Evolutionary conservation across 1,284 basidiomycete species (phyloP).

Genomic region (Hemileccinum hortonii): DNA sequence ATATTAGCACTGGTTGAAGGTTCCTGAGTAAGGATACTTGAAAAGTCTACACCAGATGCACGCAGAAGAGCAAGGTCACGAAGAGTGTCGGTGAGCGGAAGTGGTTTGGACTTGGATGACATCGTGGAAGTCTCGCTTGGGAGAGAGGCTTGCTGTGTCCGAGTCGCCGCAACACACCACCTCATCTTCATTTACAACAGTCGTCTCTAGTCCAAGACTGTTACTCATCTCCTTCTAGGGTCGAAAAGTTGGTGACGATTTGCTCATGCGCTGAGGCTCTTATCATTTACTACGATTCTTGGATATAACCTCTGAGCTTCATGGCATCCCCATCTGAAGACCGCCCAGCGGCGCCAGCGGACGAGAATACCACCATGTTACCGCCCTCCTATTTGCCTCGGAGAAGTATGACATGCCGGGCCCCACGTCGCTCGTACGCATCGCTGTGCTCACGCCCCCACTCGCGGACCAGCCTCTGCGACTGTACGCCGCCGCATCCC

Average conservation of each 20-base stretch:
- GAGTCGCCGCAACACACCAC: no score
- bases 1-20: constrained; percentile 9
- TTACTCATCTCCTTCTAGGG: no score
- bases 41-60: constrained; percentile 56
- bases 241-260: no score
- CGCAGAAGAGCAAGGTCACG: constrained; percentile 72
- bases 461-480: constrained; percentile 53
- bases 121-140: constrained; percentile 19
- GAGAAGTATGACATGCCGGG: constrained; percentile 71
- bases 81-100: constrained; percentile 59
- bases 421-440: constrained; percentile 54
- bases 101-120: constrained; percentile 46
- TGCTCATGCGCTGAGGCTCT: background rate
- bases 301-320: background rate
- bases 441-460: constrained; percentile 48
- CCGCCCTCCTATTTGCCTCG: constrained; percentile 55
- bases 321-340: constrained; percentile 22
- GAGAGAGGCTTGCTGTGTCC: no score
- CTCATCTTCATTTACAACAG: no score
- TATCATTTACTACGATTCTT: background rate
- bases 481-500: constrained; percentile 54
- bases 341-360: background rate
- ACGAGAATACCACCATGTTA: constrained; percentile 32
- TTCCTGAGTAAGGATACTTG: constrained; percentile 37
- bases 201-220: no score